Evolutionary conservation across 192 early-diverging fungal genomes (phyloP).

Genomic region (Dimargaris xerosporica): DNA sequence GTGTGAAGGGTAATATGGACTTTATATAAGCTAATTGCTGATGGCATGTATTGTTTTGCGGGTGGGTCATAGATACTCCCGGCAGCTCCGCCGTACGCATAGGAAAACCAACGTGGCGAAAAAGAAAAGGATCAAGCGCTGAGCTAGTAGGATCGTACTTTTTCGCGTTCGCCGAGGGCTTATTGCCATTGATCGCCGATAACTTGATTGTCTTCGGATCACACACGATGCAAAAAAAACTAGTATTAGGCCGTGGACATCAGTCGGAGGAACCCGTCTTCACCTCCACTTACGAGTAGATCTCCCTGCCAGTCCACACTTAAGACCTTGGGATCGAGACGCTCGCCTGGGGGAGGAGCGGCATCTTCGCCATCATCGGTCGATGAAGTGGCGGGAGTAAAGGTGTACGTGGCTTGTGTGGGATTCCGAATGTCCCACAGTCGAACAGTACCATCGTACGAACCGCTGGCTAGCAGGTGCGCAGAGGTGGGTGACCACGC

Average conservation of each 20-base stretch:
- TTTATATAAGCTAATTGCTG: no score
- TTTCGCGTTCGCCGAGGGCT: no score
- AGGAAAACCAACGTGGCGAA: no score
- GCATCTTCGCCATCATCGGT: background rate
- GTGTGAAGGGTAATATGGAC: no score
- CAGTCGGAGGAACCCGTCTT: conserved; percentile 1
- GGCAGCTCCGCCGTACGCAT: no score
- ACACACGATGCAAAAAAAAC: no score
- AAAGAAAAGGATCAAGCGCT: no score
- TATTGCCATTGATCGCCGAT: no score
- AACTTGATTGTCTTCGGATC: no score
- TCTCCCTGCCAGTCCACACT: background rate
- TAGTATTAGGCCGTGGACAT: background rate
- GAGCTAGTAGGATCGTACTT: no score
- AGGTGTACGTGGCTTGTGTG: conserved; percentile 56
- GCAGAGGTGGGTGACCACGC: conserved; percentile 64
- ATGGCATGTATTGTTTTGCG: no score
- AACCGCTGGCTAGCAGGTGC: conserved; percentile 63
- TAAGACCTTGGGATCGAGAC: background rate
- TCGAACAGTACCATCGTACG: conserved; percentile 74
- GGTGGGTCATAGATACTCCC: no score
- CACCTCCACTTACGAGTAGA: background rate
- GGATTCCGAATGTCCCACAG: conserved; percentile 92
- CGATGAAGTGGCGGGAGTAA: conserved; percentile 14
- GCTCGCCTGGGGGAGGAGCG: background rate